Percentiles rank a stretch among this genome's conserved stretches.
Evolutionary conservation across 768 basidiomycete species (phyloP).

Genomic region (Auricularia heimuer): DNA sequence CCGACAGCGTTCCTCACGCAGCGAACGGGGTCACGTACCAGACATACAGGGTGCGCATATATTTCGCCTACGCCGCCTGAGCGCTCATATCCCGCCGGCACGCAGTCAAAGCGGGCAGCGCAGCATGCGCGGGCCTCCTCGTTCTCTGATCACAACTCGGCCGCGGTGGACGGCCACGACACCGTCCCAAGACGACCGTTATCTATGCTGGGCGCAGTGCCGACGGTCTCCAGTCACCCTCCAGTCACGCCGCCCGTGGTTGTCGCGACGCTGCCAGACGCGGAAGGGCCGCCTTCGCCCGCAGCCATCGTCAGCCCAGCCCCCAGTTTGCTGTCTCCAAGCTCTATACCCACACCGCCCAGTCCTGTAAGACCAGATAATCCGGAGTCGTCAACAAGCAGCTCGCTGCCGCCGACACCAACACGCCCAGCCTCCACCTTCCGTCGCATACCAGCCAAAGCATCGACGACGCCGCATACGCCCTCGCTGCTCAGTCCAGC

Average conservation of each 20-base stretch:
- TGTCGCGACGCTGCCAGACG: not conserved
- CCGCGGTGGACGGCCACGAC: not conserved
- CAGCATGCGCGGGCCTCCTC: not conserved
- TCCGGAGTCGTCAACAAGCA: not conserved
- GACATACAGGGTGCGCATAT: not conserved
- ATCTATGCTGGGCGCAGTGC: not conserved
- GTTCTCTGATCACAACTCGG: not conserved
- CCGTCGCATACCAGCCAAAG: not conserved
- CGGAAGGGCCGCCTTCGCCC: not conserved
- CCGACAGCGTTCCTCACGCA: not conserved
- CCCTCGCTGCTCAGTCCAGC: not conserved
- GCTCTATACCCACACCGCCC: not conserved
- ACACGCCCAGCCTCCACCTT: not conserved
- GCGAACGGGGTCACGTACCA: slow-evolving; percentile 1
- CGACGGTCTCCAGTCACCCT: not conserved
- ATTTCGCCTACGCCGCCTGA: not conserved
- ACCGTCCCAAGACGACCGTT: not conserved
- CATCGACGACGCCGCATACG: not conserved
- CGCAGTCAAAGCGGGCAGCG: not conserved
- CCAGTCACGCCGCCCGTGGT: not conserved
- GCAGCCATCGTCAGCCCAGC: not conserved
- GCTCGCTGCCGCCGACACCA: not conserved
- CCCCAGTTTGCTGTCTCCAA: not conserved
- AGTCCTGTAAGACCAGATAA: not conserved
- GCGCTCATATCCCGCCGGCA: not conserved